Percentiles rank a stretch among this genome's conserved stretches.
These are phyloP conservation scores for Brassica carinata DNA, from an alignment of 345 rosid species.

Conservation along the genomic window DNA sequence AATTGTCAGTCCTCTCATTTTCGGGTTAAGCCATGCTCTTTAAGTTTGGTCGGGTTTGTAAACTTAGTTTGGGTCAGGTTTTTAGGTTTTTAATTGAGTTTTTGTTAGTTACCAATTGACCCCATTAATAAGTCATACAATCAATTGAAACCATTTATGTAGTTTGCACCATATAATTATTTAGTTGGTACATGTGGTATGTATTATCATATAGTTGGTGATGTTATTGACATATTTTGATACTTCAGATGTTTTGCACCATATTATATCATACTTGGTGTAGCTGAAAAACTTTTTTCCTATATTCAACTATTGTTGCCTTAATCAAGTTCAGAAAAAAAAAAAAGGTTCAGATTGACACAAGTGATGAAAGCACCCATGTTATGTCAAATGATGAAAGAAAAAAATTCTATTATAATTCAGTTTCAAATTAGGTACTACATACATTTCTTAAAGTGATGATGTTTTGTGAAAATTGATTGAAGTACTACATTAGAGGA, in stretches of 20 bases:
- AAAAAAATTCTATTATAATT: no score
- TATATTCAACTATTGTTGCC: no score
- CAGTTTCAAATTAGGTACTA: no score
- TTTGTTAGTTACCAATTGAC: background rate
- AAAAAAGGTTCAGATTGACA: no score
- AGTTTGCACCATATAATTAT: background rate
- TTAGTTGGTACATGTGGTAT: background rate
- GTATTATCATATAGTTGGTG: background rate
- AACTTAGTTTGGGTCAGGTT: background rate
- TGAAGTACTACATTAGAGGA: no score
- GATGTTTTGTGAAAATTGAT: no score
- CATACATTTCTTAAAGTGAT: no score
- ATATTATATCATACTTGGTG: background rate
- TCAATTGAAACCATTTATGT: background rate
- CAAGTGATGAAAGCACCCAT: no score
- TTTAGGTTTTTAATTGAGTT: background rate
- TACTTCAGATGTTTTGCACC: background rate
- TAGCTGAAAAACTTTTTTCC: background rate
- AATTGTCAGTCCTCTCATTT: background rate
- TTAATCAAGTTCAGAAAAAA: no score
- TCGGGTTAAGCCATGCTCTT: background rate
- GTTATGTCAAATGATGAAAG: no score
- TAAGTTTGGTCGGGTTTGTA: background rate
- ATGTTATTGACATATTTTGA: no score
- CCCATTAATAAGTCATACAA: background rate